Base-by-base conservation (phyloP, 257 asterid species). In the Solanum neorickii region DNA sequence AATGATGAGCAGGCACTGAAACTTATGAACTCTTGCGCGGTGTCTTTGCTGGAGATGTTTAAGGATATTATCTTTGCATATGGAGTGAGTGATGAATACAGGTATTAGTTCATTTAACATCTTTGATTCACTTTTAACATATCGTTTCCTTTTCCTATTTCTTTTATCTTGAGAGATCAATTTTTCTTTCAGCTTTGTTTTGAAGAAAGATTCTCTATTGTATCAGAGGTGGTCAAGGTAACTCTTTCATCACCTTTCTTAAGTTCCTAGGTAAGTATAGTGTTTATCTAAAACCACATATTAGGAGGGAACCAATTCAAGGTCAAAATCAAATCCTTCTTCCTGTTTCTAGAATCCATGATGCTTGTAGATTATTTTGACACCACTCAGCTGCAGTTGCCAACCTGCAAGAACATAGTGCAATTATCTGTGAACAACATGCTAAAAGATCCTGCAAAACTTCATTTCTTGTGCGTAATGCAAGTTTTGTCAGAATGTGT, bases 31-130 rank as follows among this genome's bases (percentile, higher is more conserved):
- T 90, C 96, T 86, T 93, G 97, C 91, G 99, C 98, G 0, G 90
- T 91, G 49, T 90, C 92, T 82, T 91, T 94, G 83, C 88, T 94
- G 76, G 98, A 95, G 90, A 96, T 94, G 92, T 94, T 94, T 72
- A 91, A 89, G 83, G 99, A 96, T 87, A 88, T 94, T 75, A 92
- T 96, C 87, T 94, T 96, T 88, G 93, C 98, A 47, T 96, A 96
- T 88, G 99, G 99, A 59, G 98, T 92, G 88, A 96, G 98, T 72
- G 98, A 96, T 88, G 98, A 96, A 86, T 94, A 94, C 94, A 95
- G 97, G 98, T 96, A 90, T 52, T 86, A 75, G 65, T 66, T 74
- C 75, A 35, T 82, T 52, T 75, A 47, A 82, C 33, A 37, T 46
- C 75, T 87, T 92, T 37, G 86, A n/a, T 75, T 56, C 47, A 13